Conservation (phyloP, 2,329 filamentous ascomycete genomes). For the Fusarium sp. region DNA sequence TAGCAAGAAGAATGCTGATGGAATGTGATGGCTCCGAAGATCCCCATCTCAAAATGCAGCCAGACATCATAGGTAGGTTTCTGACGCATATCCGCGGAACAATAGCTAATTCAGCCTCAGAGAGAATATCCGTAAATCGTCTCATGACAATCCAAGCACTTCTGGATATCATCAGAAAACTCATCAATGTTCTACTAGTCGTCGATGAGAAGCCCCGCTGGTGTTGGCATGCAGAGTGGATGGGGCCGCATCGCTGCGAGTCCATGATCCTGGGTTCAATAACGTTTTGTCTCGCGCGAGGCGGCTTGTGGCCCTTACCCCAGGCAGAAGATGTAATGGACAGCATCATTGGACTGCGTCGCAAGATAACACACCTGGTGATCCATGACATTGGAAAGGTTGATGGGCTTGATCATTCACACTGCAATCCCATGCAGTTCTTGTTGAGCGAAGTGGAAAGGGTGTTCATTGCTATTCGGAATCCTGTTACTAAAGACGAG, state of each 20-base stretch:
- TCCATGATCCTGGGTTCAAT: slow-evolving; percentile 48
- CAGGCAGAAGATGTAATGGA: neutral
- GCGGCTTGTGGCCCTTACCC: neutral
- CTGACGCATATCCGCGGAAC: rapidly evolving
- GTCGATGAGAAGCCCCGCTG: slow-evolving; percentile 44
- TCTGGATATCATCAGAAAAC: neutral
- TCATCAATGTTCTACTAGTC: neutral
- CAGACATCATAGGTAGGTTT: neutral
- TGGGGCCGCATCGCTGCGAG: slow-evolving; percentile 47
- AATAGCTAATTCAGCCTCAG: neutral
- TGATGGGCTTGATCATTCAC: neutral
- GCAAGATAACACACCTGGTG: neutral
- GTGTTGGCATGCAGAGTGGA: slow-evolving; percentile 46
- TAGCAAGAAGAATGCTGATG: neutral
- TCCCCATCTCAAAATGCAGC: neutral
- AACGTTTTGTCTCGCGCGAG: neutral
- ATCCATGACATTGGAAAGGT: neutral
- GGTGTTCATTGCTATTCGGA: neutral
- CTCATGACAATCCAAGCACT: neutral
- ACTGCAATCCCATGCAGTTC: neutral
- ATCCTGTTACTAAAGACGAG: neutral
- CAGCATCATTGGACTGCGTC: neutral
- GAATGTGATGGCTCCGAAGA: neutral
- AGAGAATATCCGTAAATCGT: neutral
- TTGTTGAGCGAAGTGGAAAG: neutral